A percentile compares a stretch with the other conserved stretches of the same genome.
Conservation (phyloP, 2,329 filamentous ascomycete genomes). For the Drechmeria coniospora region DNA sequence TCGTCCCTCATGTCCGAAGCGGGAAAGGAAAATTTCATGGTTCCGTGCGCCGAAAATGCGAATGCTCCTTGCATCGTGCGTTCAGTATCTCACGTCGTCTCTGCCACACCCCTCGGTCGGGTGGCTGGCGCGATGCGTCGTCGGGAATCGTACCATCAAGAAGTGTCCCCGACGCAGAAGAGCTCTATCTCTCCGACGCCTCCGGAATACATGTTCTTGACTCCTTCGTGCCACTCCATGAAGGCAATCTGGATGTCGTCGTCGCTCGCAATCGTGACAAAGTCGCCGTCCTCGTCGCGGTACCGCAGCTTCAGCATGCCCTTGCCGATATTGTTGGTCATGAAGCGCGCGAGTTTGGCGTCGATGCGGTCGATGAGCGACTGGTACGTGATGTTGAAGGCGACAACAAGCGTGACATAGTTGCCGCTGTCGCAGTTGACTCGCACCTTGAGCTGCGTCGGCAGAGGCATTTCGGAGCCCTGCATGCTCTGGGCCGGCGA, state of each 20-base stretch:
- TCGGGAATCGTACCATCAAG: conserved; percentile 9
- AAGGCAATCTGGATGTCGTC: conserved; percentile 96
- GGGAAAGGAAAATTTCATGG: conserved; percentile 8
- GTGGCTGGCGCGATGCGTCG: too few relatives aligned
- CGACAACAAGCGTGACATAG: conserved; percentile 89
- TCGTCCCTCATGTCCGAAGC: conserved; percentile 7
- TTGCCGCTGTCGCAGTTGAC: conserved; percentile 77
- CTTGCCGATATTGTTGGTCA: conserved; percentile 66
- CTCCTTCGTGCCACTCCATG: conserved; percentile 75
- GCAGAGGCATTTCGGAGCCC: conserved; percentile 36
- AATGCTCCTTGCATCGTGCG: conserved; percentile 9
- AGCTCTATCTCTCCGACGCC: conserved; percentile 82
- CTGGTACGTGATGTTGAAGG: conserved; percentile 88
- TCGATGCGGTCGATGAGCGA: conserved; percentile 92
- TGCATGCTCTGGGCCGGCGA: conserved; percentile 30
- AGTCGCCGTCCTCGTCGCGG: conserved; percentile 82
- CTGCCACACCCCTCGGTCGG: too few relatives aligned
- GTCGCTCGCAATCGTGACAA: conserved; percentile 84
- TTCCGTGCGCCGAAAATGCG: conserved; percentile 18
- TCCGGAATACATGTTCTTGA: conserved; percentile 39
- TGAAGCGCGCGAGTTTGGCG: conserved; percentile 79
- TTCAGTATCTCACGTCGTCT: background rate
- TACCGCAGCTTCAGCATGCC: conserved; percentile 80
- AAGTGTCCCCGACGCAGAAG: conserved; percentile 50
- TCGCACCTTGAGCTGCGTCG: conserved; percentile 83